A percentile compares a stretch with the other conserved stretches of the same genome.
These are phyloP conservation scores for Candida loeiensis DNA, from an alignment of 805 yeast genomes.

Conservation along the genomic window DNA sequence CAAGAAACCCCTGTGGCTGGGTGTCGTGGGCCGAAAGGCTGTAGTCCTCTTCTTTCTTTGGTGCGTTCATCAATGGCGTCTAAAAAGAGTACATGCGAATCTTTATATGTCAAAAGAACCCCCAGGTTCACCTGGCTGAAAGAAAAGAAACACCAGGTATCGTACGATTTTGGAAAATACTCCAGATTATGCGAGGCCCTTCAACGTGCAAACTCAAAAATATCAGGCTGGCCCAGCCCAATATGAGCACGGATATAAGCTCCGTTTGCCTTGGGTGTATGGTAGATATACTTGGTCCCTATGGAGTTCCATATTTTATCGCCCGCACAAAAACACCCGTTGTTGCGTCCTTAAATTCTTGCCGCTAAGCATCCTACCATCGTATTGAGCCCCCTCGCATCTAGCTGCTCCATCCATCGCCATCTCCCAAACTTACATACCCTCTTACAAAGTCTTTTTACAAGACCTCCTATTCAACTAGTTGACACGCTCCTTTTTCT, in stretches of 20 bases:
- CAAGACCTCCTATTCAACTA: no score
- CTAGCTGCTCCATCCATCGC: neutral
- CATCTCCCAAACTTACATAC: neutral
- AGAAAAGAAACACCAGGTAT: conserved; percentile 1
- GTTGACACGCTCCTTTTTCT: no score
- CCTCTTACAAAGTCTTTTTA: neutral
- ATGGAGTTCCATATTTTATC: no score
- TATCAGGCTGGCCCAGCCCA: no score
- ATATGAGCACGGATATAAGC: no score
- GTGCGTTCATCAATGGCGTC: neutral
- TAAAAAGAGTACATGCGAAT: neutral
- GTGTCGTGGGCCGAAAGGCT: neutral
- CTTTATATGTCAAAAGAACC: neutral
- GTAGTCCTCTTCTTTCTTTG: conserved; percentile 1
- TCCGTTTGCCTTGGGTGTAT: no score
- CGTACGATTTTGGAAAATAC: conserved; percentile 1
- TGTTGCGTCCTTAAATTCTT: no score
- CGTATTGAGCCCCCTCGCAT: neutral
- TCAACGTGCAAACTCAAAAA: no score
- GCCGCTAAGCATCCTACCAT: no score
- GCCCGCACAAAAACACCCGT: no score
- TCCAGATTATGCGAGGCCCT: neutral
- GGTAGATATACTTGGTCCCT: no score
- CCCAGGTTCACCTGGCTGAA: neutral
- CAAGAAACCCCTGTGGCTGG: neutral